Percentiles rank a stretch among this genome's conserved stretches.
Conservation (phyloP, 495 filamentous ascomycete genomes). For the Cryomyces minteri region DNA sequence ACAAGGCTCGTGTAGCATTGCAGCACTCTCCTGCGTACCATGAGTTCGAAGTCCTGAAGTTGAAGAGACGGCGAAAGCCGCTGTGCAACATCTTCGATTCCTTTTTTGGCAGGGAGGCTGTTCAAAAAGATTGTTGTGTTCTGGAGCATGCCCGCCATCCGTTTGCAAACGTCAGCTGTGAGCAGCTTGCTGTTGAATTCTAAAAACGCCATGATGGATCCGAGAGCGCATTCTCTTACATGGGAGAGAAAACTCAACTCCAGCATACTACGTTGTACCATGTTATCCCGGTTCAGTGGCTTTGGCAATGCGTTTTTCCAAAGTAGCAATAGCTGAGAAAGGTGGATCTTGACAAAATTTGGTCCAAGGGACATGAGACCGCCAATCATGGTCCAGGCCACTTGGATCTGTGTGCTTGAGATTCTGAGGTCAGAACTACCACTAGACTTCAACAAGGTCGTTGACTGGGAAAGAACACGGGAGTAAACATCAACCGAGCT, state of each 20-base stretch:
- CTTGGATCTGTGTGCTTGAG: slow-evolving; percentile 87
- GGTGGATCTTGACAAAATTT: slow-evolving; percentile 97
- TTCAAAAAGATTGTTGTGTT: slow-evolving; percentile 80
- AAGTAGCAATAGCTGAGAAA: slow-evolving; percentile 84
- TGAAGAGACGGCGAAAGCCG: slow-evolving; percentile 75
- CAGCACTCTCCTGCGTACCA: slow-evolving; percentile 82
- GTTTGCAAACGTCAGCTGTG: slow-evolving; percentile 85
- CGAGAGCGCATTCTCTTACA: slow-evolving; percentile 86
- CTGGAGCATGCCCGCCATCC: slow-evolving; percentile 86
- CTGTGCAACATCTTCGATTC: slow-evolving; percentile 71
- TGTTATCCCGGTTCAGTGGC: slow-evolving; percentile 80
- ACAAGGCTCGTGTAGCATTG: slow-evolving; percentile 90
- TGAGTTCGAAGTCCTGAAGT: slow-evolving; percentile 76
- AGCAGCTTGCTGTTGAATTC: slow-evolving; percentile 85
- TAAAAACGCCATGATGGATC: slow-evolving; percentile 80
- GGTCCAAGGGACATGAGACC: slow-evolving; percentile 92
- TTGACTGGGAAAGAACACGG: slow-evolving; percentile 76
- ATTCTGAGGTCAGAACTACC: slow-evolving; percentile 79
- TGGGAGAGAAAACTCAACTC: slow-evolving; percentile 89
- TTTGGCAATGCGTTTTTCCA: slow-evolving; percentile 97
- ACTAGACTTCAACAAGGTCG: slow-evolving; percentile 81
- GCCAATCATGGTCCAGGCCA: slow-evolving; percentile 94
- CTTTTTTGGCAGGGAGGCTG: slow-evolving; percentile 64
- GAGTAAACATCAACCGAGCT: slow-evolving; percentile 93
- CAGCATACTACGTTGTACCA: slow-evolving; percentile 55